These are phyloP conservation scores for Colletotrichum navitas DNA, from an alignment of 2,329 filamentous ascomycete genomes.

Conservation along the genomic window DNA sequence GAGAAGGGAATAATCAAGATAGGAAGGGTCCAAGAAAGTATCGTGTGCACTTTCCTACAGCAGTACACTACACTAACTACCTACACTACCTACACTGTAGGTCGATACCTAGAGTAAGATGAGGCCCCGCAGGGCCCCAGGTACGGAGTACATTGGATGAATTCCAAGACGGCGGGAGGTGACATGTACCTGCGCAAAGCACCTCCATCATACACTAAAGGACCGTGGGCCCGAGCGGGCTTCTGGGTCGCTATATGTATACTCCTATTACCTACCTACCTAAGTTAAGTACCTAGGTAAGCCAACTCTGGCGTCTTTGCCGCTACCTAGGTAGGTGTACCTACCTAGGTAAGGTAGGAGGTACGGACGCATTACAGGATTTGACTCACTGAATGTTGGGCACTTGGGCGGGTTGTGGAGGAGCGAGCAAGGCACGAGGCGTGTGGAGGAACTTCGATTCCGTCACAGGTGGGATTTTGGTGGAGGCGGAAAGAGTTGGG, in stretches of 20 bases:
- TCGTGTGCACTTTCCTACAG: too few relatives aligned
- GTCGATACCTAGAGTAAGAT: too few relatives aligned
- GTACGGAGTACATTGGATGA: background rate
- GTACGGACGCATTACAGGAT: too few relatives aligned
- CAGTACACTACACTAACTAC: too few relatives aligned
- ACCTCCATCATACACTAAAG: background rate
- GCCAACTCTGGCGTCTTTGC: background rate
- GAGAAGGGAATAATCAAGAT: conserved; percentile 29
- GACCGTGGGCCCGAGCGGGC: background rate
- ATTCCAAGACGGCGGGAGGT: background rate
- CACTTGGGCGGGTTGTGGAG: background rate
- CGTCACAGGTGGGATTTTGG: background rate
- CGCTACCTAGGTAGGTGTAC: too few relatives aligned
- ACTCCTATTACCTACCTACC: too few relatives aligned
- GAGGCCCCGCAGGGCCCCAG: background rate
- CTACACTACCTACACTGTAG: too few relatives aligned
- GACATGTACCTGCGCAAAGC: background rate
- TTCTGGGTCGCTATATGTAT: too few relatives aligned
- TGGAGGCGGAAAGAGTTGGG: conserved; percentile 2
- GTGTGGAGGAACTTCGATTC: background rate
- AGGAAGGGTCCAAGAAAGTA: conserved; percentile 37
- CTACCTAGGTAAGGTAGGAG: too few relatives aligned
- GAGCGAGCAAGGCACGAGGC: background rate
- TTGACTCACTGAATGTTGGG: background rate
- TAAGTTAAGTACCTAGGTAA: too few relatives aligned